Conservation (phyloP, 225 moss, liverwort and hornwort genomes). For the Straminergon stramineum region DNA sequence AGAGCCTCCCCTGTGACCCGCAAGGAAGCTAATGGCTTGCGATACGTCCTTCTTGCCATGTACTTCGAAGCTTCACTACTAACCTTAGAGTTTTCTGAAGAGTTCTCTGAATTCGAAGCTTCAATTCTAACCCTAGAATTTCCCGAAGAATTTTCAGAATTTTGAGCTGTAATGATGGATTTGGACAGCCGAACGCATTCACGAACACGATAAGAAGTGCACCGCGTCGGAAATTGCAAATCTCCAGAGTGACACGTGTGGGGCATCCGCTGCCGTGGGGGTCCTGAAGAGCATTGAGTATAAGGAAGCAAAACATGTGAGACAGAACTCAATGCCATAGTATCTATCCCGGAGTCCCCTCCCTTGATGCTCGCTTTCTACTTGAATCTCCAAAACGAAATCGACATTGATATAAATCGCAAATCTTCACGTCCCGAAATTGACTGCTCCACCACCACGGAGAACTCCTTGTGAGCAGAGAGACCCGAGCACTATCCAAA, state of each 20-base stretch:
- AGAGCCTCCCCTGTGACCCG: constrained; percentile 67
- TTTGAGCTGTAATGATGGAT: not conserved
- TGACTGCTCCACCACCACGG: not conserved
- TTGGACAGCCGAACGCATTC: not conserved
- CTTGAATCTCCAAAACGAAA: not conserved
- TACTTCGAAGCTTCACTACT: constrained; percentile 23
- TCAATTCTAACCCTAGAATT: not conserved
- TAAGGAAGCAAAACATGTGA: not conserved
- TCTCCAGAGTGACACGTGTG: not conserved
- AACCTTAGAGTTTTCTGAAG: not conserved
- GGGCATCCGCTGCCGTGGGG: not conserved
- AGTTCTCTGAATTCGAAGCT: not conserved
- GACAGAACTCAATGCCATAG: constrained; percentile 16
- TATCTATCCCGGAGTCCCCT: not conserved
- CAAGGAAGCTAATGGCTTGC: constrained; percentile 60
- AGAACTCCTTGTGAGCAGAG: not conserved
- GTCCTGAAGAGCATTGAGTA: not conserved
- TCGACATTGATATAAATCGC: not conserved
- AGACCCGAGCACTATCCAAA: not conserved
- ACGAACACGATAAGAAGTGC: not conserved
- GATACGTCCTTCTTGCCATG: constrained; percentile 55
- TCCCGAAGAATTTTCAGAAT: not conserved
- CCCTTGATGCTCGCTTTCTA: not conserved
- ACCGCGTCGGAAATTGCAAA: not conserved
- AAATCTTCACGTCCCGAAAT: not conserved